Conservation (phyloP, 108 stramenopile genomes). For the Cyclotella cryptica region DNA sequence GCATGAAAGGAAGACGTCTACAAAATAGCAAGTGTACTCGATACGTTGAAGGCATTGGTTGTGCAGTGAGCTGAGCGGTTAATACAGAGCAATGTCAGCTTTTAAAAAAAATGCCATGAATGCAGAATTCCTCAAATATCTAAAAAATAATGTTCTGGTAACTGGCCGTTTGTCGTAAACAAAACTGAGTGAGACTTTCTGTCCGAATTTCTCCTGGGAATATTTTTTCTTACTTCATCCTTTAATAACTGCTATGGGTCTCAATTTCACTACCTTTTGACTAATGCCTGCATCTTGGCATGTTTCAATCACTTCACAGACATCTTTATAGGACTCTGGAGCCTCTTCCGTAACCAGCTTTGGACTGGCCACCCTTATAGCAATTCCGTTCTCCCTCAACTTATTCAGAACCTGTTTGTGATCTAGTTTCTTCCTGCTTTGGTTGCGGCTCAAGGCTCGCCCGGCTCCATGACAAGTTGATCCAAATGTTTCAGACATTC, state of each 20-base stretch:
- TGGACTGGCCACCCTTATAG: conserved; percentile 88
- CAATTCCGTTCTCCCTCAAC: conserved; percentile 70
- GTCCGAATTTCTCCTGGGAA: too few species aligned
- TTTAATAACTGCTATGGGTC: conserved; percentile 87
- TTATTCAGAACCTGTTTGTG: conserved; percentile 70
- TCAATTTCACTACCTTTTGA: conserved; percentile 78
- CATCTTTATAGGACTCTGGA: conserved; percentile 82
- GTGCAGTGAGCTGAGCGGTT: too few species aligned
- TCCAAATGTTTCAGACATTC: conserved; percentile 88
- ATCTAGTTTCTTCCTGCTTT: conserved; percentile 65
- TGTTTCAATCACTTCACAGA: conserved; percentile 82
- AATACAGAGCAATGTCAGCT: too few species aligned
- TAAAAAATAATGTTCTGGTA: too few species aligned
- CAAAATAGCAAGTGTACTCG: too few species aligned
- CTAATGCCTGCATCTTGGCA: conserved; percentile 87
- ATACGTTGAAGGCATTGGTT: too few species aligned
- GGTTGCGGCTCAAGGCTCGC: conserved; percentile 78
- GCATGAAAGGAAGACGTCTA: too few species aligned
- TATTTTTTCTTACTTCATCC: conserved; percentile 54
- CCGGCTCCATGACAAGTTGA: conserved; percentile 92
- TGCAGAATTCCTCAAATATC: too few species aligned
- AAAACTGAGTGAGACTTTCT: too few species aligned
- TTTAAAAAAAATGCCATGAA: too few species aligned
- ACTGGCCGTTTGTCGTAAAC: too few species aligned
- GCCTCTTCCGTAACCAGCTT: conserved; percentile 93